Evolutionary conservation across 768 basidiomycete species (phyloP), one percentile per base, ranked within the genome.

Genomic region (Grammothele lineata): DNA sequence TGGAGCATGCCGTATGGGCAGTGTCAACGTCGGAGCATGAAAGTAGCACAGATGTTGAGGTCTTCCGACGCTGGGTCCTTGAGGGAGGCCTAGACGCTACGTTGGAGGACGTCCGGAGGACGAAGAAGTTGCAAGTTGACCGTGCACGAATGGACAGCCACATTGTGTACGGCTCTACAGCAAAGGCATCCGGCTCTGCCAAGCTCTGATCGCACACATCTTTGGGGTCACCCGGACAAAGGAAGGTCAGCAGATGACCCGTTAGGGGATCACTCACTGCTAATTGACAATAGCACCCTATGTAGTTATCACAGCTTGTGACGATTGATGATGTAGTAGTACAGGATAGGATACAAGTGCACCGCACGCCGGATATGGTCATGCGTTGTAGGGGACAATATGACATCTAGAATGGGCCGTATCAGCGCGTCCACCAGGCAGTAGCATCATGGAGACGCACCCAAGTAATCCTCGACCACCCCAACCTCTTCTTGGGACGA

Each of bases 391-490:
- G 9, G 54, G 57, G 4, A 59, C 52, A 23, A 59, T 54, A 22
- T 59, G 57, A 24, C 57, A 59, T 5, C 57, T 59, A 17, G 3
- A 9, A 17, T 24, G 5, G 4, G 7, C 7, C n/a, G 27, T 17
- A n/a, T 36, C 14, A 45, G 37, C 10, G n/a, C 8, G 14, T 3
- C 5, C n/a, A n/a, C n/a, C n/a, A n/a, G n/a, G n/a, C n/a, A n/a
- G n/a, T n/a, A n/a, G n/a, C n/a, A n/a, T n/a, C n/a, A n/a, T n/a
- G n/a, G n/a, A n/a, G 27, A 14, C 81, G 57, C 52, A 90, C 85
- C 92, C 92, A 35, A 96, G 69, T 62, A 85, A 71, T 8, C 92
- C 92, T 48, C 89, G 72, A 9, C 92, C 92, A 51, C 90, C 91
- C 92, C 92, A 96, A 6, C 83, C 83, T 47, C 50, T 45, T 34